phyloP scores from a whole-genome alignment of 2,329 filamentous ascomycete genomes.

The Cytospora piceicola region DNA sequence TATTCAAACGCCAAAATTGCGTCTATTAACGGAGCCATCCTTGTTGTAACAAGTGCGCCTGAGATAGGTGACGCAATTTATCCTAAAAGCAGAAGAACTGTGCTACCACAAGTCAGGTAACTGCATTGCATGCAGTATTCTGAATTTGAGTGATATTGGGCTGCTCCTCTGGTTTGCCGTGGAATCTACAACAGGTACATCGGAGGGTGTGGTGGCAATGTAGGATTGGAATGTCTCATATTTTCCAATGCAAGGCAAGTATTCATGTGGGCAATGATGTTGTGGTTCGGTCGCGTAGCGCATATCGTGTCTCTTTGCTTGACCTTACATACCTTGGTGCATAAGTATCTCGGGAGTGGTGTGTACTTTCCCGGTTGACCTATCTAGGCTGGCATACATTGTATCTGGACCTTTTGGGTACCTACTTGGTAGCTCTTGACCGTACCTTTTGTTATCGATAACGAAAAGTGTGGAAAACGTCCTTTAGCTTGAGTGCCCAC shows the following conservation, averaged over 20 bases:
- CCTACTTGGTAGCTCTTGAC: constrained; percentile 9
- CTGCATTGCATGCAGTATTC: too few relatives aligned
- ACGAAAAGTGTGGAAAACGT: constrained; percentile 25
- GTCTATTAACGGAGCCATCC: not conserved
- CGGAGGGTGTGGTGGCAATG: not conserved
- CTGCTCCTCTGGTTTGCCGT: too few relatives aligned
- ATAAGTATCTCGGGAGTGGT: not conserved
- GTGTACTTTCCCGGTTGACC: not conserved
- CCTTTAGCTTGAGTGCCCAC: constrained; percentile 20
- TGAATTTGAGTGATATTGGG: too few relatives aligned
- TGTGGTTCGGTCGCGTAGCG: not conserved
- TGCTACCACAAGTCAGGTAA: too few relatives aligned
- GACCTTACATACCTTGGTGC: not conserved
- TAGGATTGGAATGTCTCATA: not conserved
- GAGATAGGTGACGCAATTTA: not conserved
- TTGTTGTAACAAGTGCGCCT: not conserved
- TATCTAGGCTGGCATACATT: not conserved
- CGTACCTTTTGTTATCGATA: constrained; percentile 29
- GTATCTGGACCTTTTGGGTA: not conserved
- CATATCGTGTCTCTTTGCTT: too few relatives aligned
- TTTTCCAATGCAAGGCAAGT: not conserved
- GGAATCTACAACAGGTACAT: too few relatives aligned
- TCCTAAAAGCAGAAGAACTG: not conserved
- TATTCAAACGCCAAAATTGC: not conserved
- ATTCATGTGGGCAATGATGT: not conserved